These are phyloP conservation scores for Cytospora paraplurivora DNA, from an alignment of 2,329 filamentous ascomycete species.

Conservation along the genomic window DNA sequence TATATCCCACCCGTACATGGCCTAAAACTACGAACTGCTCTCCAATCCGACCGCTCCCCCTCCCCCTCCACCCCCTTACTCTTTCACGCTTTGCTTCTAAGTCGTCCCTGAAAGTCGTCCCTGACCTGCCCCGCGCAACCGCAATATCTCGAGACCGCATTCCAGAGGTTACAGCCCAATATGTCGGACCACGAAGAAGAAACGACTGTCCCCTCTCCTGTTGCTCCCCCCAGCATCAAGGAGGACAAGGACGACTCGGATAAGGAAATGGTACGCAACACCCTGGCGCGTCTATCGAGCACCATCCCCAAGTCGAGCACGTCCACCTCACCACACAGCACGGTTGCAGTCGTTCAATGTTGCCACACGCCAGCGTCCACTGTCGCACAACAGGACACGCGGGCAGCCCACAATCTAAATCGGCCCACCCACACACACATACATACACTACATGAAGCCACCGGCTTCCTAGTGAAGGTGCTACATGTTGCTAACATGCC, in stretches of 20 bases:
- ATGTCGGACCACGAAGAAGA: constrained; percentile 39
- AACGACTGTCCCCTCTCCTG: constrained; percentile 28
- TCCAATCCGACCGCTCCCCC: constrained; percentile 6
- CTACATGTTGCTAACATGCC: constrained; percentile 20
- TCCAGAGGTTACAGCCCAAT: constrained; percentile 12
- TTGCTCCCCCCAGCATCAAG: constrained; percentile 29
- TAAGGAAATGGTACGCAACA: constrained; percentile 43
- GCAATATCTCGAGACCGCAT: neutral
- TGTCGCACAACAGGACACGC: constrained; percentile 22
- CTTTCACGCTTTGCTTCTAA: neutral
- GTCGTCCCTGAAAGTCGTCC: too few relatives aligned
- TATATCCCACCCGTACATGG: constrained; percentile 21
- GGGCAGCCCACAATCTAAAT: constrained; percentile 4
- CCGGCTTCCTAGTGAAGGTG: constrained; percentile 8
- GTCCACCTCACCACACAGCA: constrained; percentile 11
- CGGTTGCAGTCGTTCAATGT: constrained; percentile 8
- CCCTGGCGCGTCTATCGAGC: neutral
- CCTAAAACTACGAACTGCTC: constrained; percentile 26
- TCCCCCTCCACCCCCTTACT: neutral
- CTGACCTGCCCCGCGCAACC: neutral
- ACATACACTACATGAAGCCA: constrained; percentile 9
- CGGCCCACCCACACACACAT: neutral
- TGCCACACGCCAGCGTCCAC: constrained; percentile 25
- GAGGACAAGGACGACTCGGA: constrained; percentile 36
- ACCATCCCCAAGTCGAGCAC: constrained; percentile 6